Evolutionary conservation across 1,284 basidiomycete species (phyloP).

Genomic region (Apiotrichum montevideense): DNA sequence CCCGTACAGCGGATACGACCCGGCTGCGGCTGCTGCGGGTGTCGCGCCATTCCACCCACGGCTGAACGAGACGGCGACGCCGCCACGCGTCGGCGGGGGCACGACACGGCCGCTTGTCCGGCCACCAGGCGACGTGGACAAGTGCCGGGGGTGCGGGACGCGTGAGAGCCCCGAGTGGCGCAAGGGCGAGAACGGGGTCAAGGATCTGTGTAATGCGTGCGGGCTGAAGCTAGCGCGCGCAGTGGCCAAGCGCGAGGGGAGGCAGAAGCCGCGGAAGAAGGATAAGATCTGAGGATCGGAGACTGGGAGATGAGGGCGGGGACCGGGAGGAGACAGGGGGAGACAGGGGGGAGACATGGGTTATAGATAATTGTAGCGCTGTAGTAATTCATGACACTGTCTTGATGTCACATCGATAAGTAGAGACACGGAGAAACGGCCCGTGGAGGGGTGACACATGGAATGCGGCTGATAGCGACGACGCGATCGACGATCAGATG

Average conservation of each 20-base stretch:
- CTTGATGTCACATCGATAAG: too few species aligned
- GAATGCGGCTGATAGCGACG: too few species aligned
- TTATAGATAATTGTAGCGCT: too few species aligned
- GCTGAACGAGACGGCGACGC: conserved; percentile 1
- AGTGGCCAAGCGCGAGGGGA: conserved; percentile 44
- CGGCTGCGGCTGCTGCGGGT: background rate
- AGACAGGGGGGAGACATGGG: too few species aligned
- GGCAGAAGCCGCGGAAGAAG: conserved; percentile 45
- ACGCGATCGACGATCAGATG: too few species aligned
- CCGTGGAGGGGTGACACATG: too few species aligned
- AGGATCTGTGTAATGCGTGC: conserved; percentile 88
- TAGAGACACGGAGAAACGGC: too few species aligned
- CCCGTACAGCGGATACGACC: conserved; percentile 1
- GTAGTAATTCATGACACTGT: too few species aligned
- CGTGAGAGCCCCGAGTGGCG: conserved; percentile 89
- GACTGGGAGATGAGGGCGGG: background rate
- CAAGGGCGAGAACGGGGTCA: conserved; percentile 73
- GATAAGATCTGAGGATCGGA: conserved; percentile 17
- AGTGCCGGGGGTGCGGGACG: conserved; percentile 75
- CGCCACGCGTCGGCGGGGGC: conserved; percentile 3
- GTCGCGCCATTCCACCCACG: conserved; percentile 1
- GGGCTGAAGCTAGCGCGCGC: conserved; percentile 44
- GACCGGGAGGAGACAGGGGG: background rate
- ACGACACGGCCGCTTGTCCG: conserved; percentile 26
- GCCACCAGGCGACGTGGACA: conserved; percentile 64